These are phyloP conservation scores for Epichloe sibirici DNA, from an alignment of 2,329 filamentous ascomycete species.

Conservation along the genomic window DNA sequence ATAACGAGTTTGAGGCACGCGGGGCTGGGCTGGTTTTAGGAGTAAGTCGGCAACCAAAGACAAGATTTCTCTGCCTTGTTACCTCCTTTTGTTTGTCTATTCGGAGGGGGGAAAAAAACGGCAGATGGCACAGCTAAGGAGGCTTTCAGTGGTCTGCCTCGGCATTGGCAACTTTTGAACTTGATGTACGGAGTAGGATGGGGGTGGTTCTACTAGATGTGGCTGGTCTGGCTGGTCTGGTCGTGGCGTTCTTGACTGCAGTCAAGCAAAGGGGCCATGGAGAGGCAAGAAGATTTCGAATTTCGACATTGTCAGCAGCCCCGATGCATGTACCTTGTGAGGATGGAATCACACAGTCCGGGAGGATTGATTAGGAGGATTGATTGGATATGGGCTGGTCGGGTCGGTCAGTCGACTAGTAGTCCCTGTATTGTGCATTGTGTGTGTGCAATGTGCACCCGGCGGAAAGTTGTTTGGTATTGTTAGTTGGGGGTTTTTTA, in stretches of 20 bases:
- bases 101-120: too few relatives aligned
- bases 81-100: not conserved
- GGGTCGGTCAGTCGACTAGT: not conserved
- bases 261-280: not conserved
- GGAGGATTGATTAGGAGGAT: not conserved
- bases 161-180: conserved; percentile 1
- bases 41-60: not conserved
- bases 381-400: not conserved
- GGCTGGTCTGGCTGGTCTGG: not conserved
- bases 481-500: not conserved
- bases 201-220: not conserved
- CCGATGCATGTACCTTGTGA: not conserved
- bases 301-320: not conserved
- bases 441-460: too few relatives aligned
- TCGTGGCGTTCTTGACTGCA: not conserved
- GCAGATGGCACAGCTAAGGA: not conserved
- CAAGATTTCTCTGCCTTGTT: not conserved
- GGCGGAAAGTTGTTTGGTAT: not conserved
- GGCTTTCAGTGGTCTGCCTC: not conserved
- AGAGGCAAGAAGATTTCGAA: not conserved
- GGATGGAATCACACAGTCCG: not conserved
- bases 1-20: not conserved
- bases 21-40: not conserved
- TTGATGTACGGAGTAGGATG: not conserved
- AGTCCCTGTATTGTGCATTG: not conserved